Base-by-base conservation (phyloP, 1,139 yeast species). In the Candida sp. region DNA sequence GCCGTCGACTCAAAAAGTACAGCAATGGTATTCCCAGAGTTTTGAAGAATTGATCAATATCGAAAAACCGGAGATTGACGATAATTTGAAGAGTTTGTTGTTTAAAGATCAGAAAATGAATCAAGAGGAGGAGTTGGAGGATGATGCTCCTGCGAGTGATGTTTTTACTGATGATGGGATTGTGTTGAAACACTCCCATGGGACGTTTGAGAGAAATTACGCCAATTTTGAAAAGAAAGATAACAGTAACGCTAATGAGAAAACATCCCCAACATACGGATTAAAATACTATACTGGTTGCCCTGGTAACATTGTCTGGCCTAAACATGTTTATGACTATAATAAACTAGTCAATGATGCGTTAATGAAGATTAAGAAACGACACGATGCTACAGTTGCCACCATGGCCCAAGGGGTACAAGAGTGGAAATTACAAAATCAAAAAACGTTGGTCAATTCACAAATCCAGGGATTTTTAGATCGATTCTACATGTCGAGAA, bases 371-470 rank as follows among this genome's bases (percentile, higher is more conserved):
- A 89, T 89, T 61, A 89, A 89, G 58, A 79, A 79, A 54, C 73
- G 97, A 42, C 97, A 90, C 60, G 97, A 90, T 64, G 95, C 96
- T 2, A 91, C 96, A 0, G 97, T 90, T 9, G 87, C 95, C 8
- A 89, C 96, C 0, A 85, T 90, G 63, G 97, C 97, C 1, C 91
- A 87, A 55, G 97, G 97, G 19, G 95, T 89, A 7, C 83, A 85
- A 56, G 95, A 87, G 64, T 90, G 96, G 96, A 89, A 89, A 58
- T 62, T 55, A 47, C 78, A 73, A 52, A 77, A 75, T 54, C 69
- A 69, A 53, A 72, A 73, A 2, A 66, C 71, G 35, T 70, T 58
- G 51, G 80, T 73, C 34, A 83, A 82, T 53, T 78, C 87, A 29
- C 77, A 82, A 21, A 81, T 88, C 40, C 95, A 88, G 61, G 77